Evolutionary conservation across 163 green algal genomes (phyloP).

Genomic region (Scenedesmus sp.): DNA sequence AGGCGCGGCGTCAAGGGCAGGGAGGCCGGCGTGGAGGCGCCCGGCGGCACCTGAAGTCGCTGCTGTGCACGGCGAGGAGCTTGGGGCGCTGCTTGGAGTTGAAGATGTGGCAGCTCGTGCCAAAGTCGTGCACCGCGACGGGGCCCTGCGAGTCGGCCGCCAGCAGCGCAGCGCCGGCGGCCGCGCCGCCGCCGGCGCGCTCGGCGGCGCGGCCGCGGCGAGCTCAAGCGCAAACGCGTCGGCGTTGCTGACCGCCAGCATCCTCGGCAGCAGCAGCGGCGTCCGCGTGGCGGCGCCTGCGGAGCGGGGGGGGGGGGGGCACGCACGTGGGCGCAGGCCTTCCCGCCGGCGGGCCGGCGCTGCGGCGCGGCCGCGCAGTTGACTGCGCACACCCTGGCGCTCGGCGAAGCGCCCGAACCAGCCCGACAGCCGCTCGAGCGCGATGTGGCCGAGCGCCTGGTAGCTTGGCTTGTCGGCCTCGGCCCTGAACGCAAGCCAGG

Average conservation of each 20-base stretch:
- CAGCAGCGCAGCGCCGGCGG: neutral
- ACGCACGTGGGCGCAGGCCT: no score
- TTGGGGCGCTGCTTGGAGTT: slow-evolving; percentile 78
- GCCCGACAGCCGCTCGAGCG: slow-evolving; percentile 1
- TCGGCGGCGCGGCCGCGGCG: neutral
- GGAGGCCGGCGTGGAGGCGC: no score
- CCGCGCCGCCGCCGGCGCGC: slow-evolving; percentile 10
- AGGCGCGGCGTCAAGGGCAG: no score
- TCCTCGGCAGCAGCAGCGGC: slow-evolving; percentile 57
- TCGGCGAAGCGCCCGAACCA: slow-evolving; percentile 22
- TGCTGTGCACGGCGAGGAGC: slow-evolving; percentile 66
- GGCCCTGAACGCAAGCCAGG: no score
- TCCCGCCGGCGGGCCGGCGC: no score
- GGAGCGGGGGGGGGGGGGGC: neutral
- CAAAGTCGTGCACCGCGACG: slow-evolving; percentile 62
- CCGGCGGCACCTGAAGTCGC: slow-evolving; percentile 69
- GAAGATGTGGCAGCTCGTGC: slow-evolving; percentile 58
- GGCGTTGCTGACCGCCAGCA: slow-evolving; percentile 53
- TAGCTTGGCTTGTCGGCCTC: no score
- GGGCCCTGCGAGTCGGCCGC: neutral
- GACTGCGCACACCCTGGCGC: neutral
- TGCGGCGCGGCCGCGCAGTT: neutral
- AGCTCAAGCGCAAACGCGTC: slow-evolving; percentile 2
- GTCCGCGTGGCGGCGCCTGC: neutral
- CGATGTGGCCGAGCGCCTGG: neutral